These are phyloP conservation scores for Leccinum subrobustum DNA, from an alignment of 1,284 basidiomycete genomes.

Conservation along the genomic window DNA sequence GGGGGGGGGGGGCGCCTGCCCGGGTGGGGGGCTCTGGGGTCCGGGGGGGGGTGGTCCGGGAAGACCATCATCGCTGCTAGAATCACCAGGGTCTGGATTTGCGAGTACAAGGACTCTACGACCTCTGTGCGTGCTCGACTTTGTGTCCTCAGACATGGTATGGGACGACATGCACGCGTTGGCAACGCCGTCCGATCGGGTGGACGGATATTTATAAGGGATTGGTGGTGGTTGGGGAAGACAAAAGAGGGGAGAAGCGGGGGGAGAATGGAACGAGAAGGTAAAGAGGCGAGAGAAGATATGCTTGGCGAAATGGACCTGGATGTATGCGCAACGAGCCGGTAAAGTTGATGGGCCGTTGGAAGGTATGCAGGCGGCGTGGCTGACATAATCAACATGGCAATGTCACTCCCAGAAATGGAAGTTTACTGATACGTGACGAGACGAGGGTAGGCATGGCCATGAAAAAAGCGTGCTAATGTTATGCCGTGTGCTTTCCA, in stretches of 20 bases:
- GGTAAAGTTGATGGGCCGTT: constrained; percentile 31
- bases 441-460: constrained; percentile 1
- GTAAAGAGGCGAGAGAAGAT: constrained; percentile 3
- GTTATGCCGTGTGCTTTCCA: constrained; percentile 6
- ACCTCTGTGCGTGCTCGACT: constrained; percentile 33
- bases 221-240: background rate
- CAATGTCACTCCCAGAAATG: constrained; percentile 20
- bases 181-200: constrained; percentile 26
- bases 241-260: background rate
- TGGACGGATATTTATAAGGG: constrained; percentile 10
- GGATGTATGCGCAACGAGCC: constrained; percentile 27
- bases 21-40: no score
- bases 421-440: constrained; percentile 3
- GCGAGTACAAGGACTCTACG: constrained; percentile 52
- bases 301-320: constrained; percentile 21
- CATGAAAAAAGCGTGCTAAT: constrained; percentile 15
- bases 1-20: no score
- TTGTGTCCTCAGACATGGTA: constrained; percentile 46
- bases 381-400: constrained; percentile 34
- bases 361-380: constrained; percentile 22
- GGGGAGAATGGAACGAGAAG: background rate
- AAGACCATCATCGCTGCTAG: constrained; percentile 44
- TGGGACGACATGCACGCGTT: constrained; percentile 34
- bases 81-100: constrained; percentile 55
- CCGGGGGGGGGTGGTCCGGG: constrained; percentile 17